Conservation (phyloP, 768 basidiomycete genomes). For the Porpolomopsis calyptriformis region DNA sequence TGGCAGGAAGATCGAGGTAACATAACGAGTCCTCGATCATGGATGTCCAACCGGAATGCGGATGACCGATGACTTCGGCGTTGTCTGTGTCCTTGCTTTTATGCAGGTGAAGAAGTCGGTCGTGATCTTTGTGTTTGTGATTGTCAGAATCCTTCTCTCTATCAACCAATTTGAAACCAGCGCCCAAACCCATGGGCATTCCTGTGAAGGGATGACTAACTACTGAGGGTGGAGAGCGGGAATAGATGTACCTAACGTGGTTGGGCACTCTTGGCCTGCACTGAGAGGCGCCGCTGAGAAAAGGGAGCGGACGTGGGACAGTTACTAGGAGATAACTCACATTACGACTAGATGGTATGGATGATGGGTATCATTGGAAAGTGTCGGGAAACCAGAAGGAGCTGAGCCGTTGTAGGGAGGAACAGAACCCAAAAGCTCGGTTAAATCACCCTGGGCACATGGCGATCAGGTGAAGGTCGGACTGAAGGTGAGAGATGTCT, state of each 20-base stretch:
- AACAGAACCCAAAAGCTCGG: conserved; percentile 59
- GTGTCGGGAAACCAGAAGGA: conserved; percentile 30
- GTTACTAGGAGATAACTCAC: conserved; percentile 31
- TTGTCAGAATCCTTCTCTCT: conserved; percentile 33
- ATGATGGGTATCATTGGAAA: conserved; percentile 44
- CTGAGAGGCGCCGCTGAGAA: conserved; percentile 10
- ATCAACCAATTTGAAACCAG: conserved; percentile 62
- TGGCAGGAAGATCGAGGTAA: conserved; percentile 26
- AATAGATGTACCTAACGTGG: conserved; percentile 44
- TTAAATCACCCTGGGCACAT: conserved; percentile 52
- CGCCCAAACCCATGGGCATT: conserved; percentile 69
- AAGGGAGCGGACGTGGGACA: conserved; percentile 11
- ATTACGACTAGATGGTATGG: conserved; percentile 74
- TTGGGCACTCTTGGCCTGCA: conserved; percentile 73
- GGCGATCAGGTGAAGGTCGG: neutral
- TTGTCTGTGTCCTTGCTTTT: conserved; percentile 32
- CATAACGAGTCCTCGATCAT: conserved; percentile 70
- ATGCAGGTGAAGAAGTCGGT: conserved; percentile 24
- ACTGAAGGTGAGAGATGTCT: conserved; percentile 1
- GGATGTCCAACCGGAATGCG: conserved; percentile 57
- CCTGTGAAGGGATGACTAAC: conserved; percentile 29
- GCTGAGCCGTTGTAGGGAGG: conserved; percentile 28
- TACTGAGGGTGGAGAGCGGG: neutral
- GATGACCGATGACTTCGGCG: conserved; percentile 20
- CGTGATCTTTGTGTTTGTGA: conserved; percentile 27